phyloP scores from a whole-genome alignment of 2,329 filamentous ascomycete genomes.

The Sarocladiaceae sp. region DNA sequence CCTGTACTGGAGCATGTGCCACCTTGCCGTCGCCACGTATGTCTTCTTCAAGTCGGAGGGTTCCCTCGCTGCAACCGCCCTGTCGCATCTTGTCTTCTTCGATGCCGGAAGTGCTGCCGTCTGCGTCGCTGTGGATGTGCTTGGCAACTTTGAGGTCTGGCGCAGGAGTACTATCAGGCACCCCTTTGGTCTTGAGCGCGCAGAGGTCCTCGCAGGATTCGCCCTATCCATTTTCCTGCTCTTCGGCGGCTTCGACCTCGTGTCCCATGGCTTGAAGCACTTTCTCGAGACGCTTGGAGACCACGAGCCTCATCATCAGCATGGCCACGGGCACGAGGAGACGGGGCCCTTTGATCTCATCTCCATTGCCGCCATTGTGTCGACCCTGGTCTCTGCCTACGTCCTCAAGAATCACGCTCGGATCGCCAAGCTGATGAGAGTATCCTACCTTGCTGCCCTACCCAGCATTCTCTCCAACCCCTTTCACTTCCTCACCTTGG shows the following conservation, averaged over 20 bases:
- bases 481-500: slow-evolving; percentile 88
- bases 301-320: slow-evolving; percentile 67
- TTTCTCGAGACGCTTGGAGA: slow-evolving; percentile 59
- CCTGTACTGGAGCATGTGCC: slow-evolving; percentile 83
- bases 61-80: slow-evolving; percentile 81
- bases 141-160: slow-evolving; percentile 98
- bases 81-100: slow-evolving; percentile 91
- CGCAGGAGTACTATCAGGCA: slow-evolving; percentile 85
- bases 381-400: slow-evolving; percentile 81
- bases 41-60: slow-evolving; percentile 82
- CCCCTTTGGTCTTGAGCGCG: slow-evolving; percentile 86
- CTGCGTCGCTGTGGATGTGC: slow-evolving; percentile 86
- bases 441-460: slow-evolving; percentile 73
- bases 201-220: slow-evolving; percentile 90
- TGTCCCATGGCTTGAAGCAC: slow-evolving; percentile 90
- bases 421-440: slow-evolving; percentile 85
- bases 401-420: slow-evolving; percentile 84
- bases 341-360: slow-evolving; percentile 76
- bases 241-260: slow-evolving; percentile 95
- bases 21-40: slow-evolving; percentile 74
- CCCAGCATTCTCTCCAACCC: slow-evolving; percentile 89
- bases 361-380: slow-evolving; percentile 71
- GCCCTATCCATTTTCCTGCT: slow-evolving; percentile 92
- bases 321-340: slow-evolving; percentile 59
- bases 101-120: slow-evolving; percentile 88